Conservation (phyloP, 768 basidiomycete species). For the Lactarius sanguifluus region DNA sequence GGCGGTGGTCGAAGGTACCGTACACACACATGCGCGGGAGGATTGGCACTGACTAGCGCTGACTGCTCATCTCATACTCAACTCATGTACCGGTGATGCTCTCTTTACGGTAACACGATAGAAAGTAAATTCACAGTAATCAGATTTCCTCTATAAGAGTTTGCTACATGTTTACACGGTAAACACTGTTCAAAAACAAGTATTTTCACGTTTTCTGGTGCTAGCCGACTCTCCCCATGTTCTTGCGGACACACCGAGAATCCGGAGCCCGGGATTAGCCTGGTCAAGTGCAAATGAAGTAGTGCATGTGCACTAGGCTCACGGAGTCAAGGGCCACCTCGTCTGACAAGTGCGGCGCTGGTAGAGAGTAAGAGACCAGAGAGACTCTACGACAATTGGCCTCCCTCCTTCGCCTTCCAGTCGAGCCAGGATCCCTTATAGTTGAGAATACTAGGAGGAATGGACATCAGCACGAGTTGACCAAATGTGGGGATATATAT, state of each 20-base stretch:
- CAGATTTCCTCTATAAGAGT: background rate
- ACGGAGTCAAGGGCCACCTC: conserved; percentile 11
- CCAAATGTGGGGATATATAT: conserved; percentile 5
- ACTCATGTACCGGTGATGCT: background rate
- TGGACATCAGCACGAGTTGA: background rate
- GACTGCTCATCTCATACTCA: background rate
- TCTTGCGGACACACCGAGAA: background rate
- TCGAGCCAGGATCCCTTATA: conserved; percentile 90
- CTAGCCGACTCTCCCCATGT: background rate
- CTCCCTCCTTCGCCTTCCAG: conserved; percentile 63
- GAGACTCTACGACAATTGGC: conserved; percentile 35
- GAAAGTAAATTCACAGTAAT: background rate
- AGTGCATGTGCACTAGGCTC: conserved; percentile 6
- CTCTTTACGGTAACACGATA: background rate
- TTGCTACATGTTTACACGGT: background rate
- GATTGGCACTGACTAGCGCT: background rate
- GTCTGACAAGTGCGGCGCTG: background rate
- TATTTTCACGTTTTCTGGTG: background rate
- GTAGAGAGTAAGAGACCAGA: background rate
- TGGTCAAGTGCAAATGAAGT: background rate
- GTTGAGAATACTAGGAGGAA: conserved; percentile 45
- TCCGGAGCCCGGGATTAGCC: background rate
- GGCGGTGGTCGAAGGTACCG: background rate
- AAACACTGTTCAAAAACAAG: background rate
- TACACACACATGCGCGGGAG: background rate